A percentile compares a stretch with the other conserved stretches of the same genome.
These are phyloP conservation scores for Anethum foeniculum DNA, from an alignment of 140 eudicot genomes.

Conservation along the genomic window DNA sequence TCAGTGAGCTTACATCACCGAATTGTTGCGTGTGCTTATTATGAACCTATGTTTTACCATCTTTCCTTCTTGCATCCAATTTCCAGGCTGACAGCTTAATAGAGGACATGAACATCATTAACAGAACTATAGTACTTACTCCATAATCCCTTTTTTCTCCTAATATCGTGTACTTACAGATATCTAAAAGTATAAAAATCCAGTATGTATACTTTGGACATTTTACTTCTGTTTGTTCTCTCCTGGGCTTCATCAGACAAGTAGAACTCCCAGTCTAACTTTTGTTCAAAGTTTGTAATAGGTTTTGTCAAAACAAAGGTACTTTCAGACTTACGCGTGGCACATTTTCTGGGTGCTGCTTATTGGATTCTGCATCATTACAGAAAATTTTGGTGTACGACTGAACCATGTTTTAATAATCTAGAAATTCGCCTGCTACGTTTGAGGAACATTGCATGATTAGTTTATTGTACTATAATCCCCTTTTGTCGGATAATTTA, in stretches of 20 bases:
- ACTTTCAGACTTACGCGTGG: neutral
- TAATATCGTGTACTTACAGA: neutral
- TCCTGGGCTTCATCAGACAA: neutral
- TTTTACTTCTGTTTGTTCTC: neutral
- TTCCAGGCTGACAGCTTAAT: conserved; percentile 67
- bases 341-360: neutral
- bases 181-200: neutral
- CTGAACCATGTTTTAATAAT: neutral
- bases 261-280: neutral
- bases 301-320: neutral
- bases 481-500: neutral
- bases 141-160: neutral
- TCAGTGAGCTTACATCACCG: conserved; percentile 5
- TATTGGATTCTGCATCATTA: neutral
- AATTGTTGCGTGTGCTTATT: neutral
- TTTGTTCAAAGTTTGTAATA: neutral
- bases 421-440: neutral
- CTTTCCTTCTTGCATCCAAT: conserved; percentile 2
- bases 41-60: neutral
- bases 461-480: neutral
- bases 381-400: neutral
- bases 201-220: neutral
- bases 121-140: conserved; percentile 53
- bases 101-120: conserved; percentile 59
- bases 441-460: neutral